phyloP scores from a whole-genome alignment of 2,329 filamentous ascomycete species.

The Aspergillus eucalypticola region DNA sequence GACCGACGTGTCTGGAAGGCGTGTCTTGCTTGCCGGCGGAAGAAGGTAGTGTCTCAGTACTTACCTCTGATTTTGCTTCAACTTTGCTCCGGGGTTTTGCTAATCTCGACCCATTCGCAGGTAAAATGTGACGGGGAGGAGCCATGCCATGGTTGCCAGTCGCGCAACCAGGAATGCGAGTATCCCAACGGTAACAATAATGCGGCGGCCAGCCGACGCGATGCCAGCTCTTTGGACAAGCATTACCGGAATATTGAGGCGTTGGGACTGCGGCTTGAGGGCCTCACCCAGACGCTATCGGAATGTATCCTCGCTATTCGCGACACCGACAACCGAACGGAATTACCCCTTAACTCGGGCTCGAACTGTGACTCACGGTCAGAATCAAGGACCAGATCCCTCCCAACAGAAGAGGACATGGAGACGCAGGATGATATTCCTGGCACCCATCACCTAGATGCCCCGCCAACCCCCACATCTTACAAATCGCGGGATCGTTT shows the following conservation, averaged over 20 bases:
- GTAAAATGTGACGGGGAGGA: slow-evolving; percentile 5
- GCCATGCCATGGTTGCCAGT: slow-evolving; percentile 1
- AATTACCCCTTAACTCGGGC: background rate
- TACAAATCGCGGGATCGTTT: background rate
- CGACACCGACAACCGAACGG: background rate
- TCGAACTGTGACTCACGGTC: no score
- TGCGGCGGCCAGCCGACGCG: background rate
- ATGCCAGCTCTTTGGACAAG: background rate
- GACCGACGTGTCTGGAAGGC: background rate
- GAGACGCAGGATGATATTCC: no score
- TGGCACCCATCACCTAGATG: background rate
- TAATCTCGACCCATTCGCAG: background rate
- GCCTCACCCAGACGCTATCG: background rate
- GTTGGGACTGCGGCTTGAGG: background rate
- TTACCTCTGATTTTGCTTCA: no score
- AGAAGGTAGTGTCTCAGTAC: background rate
- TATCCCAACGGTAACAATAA: slow-evolving; percentile 1
- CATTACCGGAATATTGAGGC: background rate
- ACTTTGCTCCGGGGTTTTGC: no score
- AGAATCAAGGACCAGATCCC: no score
- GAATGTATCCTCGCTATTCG: background rate
- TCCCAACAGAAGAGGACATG: no score
- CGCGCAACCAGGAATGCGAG: background rate
- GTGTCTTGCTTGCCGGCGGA: background rate
- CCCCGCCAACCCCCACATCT: background rate